A percentile compares a stretch with the other conserved stretches of the same genome.
Conservation (phyloP, 768 basidiomycete genomes). For the Tremella fuciformis region DNA sequence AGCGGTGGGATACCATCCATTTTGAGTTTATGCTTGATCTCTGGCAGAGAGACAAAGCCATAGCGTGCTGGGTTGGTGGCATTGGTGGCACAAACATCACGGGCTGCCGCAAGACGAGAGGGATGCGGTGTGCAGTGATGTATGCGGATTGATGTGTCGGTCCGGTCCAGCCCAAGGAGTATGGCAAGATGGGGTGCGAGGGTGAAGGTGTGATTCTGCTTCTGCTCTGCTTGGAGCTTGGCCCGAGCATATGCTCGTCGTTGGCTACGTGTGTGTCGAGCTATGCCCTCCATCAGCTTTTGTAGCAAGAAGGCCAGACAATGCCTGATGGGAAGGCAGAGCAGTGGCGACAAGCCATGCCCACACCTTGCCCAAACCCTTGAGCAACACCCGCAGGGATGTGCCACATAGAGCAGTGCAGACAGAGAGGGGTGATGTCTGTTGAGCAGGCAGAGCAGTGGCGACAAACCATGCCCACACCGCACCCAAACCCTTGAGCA, state of each 20-base stretch:
- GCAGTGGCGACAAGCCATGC: slow-evolving; percentile 9
- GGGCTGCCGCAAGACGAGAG: background rate
- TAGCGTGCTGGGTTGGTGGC: background rate
- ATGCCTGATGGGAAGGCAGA: background rate
- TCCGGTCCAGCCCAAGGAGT: background rate
- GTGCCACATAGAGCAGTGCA: background rate
- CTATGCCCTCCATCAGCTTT: background rate
- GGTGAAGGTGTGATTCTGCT: background rate
- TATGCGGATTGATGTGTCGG: background rate
- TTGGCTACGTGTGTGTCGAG: background rate
- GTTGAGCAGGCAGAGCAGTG: slow-evolving; percentile 2
- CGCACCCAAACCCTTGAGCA: too few species aligned
- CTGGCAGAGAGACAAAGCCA: slow-evolving; percentile 7
- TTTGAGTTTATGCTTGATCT: background rate
- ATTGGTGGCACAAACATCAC: background rate
- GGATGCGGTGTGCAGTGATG: background rate
- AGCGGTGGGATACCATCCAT: background rate
- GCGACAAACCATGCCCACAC: too few species aligned
- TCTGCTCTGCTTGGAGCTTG: background rate
- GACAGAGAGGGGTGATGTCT: background rate
- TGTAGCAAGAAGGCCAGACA: background rate
- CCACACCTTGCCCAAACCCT: background rate
- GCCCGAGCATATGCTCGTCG: background rate
- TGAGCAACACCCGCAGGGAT: background rate
- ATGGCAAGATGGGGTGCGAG: background rate